These are phyloP conservation scores for Aspergillus fischeri DNA, from an alignment of 2,329 filamentous ascomycete genomes.

Conservation along the genomic window DNA sequence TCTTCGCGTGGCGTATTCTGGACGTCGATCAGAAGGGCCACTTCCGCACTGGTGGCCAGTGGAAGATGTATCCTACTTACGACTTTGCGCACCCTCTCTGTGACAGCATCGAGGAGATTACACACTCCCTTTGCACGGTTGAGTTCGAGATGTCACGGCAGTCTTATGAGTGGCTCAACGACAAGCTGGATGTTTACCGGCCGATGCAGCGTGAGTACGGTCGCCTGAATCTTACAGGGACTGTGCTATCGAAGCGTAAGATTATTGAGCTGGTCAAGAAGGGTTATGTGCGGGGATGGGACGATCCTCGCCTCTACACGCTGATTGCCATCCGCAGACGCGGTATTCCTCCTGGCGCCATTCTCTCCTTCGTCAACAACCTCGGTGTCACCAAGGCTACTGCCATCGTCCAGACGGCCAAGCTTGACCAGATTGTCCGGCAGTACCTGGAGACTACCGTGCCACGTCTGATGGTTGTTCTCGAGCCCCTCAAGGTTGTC, in stretches of 20 bases:
- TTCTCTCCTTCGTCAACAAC: slow-evolving; percentile 86
- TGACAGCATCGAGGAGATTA: slow-evolving; percentile 88
- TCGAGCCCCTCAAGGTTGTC: slow-evolving; percentile 77
- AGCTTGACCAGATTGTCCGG: slow-evolving; percentile 82
- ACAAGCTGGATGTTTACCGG: slow-evolving; percentile 75
- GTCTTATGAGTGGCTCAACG: slow-evolving; percentile 88
- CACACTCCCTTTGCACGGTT: slow-evolving; percentile 87
- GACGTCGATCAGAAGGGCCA: slow-evolving; percentile 44
- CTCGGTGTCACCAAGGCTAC: slow-evolving; percentile 82
- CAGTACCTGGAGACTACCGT: slow-evolving; percentile 84
- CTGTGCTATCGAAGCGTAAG: slow-evolving; percentile 81
- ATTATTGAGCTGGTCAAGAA: slow-evolving; percentile 75
- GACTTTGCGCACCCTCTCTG: slow-evolving; percentile 68
- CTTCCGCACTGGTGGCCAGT: slow-evolving; percentile 69
- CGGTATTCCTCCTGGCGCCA: slow-evolving; percentile 81
- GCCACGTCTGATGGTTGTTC: slow-evolving; percentile 81
- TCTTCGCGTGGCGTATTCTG: slow-evolving; percentile 83
- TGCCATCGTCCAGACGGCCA: slow-evolving; percentile 71
- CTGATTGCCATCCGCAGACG: slow-evolving; percentile 77
- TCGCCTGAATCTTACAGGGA: slow-evolving; percentile 74
- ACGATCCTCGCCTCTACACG: slow-evolving; percentile 86
- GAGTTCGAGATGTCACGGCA: slow-evolving; percentile 82
- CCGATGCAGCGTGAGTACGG: slow-evolving; percentile 92
- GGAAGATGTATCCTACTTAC: slow-evolving; percentile 94
- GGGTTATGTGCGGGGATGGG: slow-evolving; percentile 79